phyloP scores from a whole-genome alignment of 106 monocot species.

The Triglochin maritima region DNA sequence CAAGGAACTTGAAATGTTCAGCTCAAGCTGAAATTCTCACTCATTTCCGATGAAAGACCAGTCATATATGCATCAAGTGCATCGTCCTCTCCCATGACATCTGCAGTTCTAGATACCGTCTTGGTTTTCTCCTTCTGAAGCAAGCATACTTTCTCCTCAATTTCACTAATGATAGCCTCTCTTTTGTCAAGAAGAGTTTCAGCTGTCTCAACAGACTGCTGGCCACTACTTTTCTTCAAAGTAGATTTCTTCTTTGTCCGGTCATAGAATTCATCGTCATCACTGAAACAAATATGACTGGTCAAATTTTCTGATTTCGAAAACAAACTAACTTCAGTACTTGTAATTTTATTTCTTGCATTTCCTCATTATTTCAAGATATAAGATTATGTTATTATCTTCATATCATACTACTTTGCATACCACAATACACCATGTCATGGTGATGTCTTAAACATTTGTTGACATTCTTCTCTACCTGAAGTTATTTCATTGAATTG shows the following conservation, averaged over 20 bases:
- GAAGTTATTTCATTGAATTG: no score
- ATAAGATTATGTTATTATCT: no score
- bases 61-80: conserved; percentile 91
- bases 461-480: no score
- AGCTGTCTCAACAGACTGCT: conserved; percentile 73
- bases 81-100: conserved; percentile 35
- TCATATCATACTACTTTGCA: no score
- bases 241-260: conserved; percentile 60
- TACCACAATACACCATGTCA: no score
- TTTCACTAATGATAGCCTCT: conserved; percentile 43
- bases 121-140: conserved; percentile 48
- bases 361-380: no score
- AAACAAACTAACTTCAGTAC: no score
- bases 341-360: no score
- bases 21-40: conserved; percentile 24
- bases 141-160: conserved; percentile 52
- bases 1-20: neutral
- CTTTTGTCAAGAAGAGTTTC: conserved; percentile 88
- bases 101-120: conserved; percentile 7
- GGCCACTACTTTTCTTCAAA: conserved; percentile 29
- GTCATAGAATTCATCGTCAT: conserved; percentile 96
- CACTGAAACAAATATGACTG: conserved; percentile 29
- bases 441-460: no score
- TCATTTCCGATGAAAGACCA: conserved; percentile 75
- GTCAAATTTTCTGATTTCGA: no score